These are phyloP conservation scores for Carex sylvatica DNA, from an alignment of 202 grass and related monocot species.

Conservation along the genomic window DNA sequence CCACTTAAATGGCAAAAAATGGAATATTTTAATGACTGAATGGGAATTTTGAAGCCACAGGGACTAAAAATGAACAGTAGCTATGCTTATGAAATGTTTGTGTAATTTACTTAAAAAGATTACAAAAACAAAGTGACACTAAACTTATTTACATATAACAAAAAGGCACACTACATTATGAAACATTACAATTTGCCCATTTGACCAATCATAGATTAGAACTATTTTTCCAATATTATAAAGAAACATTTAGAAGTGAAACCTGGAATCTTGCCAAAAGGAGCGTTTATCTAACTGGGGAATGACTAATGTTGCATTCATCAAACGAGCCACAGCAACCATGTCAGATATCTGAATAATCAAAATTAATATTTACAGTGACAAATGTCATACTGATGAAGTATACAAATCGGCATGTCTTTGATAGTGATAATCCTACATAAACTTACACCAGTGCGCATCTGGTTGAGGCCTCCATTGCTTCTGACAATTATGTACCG, in stretches of 20 bases:
- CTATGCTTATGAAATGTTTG: neutral
- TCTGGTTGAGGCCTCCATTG: conserved; percentile 97
- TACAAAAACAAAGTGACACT: conserved; percentile 28
- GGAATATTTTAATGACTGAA: neutral
- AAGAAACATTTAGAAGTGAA: conserved; percentile 20
- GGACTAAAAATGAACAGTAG: neutral
- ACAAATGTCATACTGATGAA: conserved; percentile 23
- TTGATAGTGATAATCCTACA: neutral
- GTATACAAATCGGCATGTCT: conserved; percentile 2
- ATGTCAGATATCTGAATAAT: conserved; percentile 80
- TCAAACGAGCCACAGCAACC: conserved; percentile 80
- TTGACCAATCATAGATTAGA: neutral
- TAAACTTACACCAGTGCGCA: conserved; percentile 94
- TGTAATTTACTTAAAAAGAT: neutral
- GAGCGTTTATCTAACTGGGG: conserved; percentile 89
- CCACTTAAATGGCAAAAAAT: neutral
- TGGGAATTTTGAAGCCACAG: neutral
- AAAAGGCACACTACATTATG: neutral
- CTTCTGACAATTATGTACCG: conserved; percentile 93
- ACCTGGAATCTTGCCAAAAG: conserved; percentile 98
- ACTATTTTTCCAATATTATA: conserved; percentile 1
- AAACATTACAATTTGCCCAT: neutral
- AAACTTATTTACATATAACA: conserved; percentile 10
- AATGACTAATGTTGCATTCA: conserved; percentile 92
- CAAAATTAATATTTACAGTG: conserved; percentile 12